phyloP scores from a whole-genome alignment of 2,329 filamentous ascomycete genomes.

The Kalmusia sp. region DNA sequence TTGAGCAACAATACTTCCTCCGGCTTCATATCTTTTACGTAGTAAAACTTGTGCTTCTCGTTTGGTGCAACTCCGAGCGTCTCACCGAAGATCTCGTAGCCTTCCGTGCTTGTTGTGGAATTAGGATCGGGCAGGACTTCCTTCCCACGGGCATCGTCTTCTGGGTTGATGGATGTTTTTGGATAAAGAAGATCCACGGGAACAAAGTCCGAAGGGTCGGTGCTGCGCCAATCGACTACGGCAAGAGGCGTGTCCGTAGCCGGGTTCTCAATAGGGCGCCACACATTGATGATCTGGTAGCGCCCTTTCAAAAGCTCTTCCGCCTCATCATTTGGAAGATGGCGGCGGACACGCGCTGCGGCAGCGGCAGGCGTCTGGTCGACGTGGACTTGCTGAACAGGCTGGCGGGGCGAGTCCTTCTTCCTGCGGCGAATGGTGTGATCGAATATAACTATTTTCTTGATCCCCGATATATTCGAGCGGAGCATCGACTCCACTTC shows the following conservation, averaged over 20 bases:
- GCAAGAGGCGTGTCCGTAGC: slow-evolving; percentile 73
- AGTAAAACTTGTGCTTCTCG: slow-evolving; percentile 67
- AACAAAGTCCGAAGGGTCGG: slow-evolving; percentile 64
- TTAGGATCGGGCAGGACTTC: slow-evolving; percentile 61
- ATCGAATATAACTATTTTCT: slow-evolving; percentile 73
- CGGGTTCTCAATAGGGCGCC: slow-evolving; percentile 70
- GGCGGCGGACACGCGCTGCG: slow-evolving; percentile 66
- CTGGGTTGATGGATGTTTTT: slow-evolving; percentile 43
- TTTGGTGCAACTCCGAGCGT: slow-evolving; percentile 66
- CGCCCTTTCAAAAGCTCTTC: slow-evolving; percentile 64
- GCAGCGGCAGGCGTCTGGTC: slow-evolving; percentile 73
- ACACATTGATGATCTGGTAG: slow-evolving; percentile 74
- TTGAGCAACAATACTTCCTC: slow-evolving; percentile 62
- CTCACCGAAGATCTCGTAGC: slow-evolving; percentile 69
- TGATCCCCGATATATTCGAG: slow-evolving; percentile 61
- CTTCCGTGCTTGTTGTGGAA: slow-evolving; percentile 58
- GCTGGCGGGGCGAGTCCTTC: slow-evolving; percentile 64
- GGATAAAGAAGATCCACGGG: slow-evolving; percentile 70
- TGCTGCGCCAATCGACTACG: slow-evolving; percentile 69
- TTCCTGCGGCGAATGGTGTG: slow-evolving; percentile 70
- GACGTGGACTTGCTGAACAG: slow-evolving; percentile 74
- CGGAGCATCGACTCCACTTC: slow-evolving; percentile 67
- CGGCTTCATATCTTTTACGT: slow-evolving; percentile 71
- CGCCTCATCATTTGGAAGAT: slow-evolving; percentile 63
- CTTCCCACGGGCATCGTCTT: slow-evolving; percentile 64